Base-by-base conservation (phyloP, 768 basidiomycete genomes). In the Psilocybe cyanescens region DNA sequence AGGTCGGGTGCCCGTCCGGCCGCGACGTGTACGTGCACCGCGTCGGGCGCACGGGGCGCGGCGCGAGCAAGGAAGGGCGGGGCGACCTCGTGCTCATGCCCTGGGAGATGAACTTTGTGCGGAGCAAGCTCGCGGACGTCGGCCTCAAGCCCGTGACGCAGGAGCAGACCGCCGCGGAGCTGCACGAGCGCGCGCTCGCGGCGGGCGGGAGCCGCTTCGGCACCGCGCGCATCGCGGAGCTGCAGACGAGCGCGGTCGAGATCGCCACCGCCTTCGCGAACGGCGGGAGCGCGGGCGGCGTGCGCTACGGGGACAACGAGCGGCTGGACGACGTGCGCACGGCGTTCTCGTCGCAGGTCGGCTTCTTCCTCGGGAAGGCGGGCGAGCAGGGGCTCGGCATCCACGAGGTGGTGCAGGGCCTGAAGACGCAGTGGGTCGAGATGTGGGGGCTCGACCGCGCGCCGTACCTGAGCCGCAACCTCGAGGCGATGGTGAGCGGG, bases 21-120 rank as follows among this genome's bases (percentile, higher is more conserved):
- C 74, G 83, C 8, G 90, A 94, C 19, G 84, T 88, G 65, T 97
- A 97, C 71, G 79, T 95, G 53, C 93, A 95, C 66, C 90, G 95
- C 59, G 86, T 97, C 47, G 91, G 92, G 3, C 83, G 94, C 57
- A 94, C 95, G 0, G 94, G 92, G 19, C 86, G 94, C 65, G 90
- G 85, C 2, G 79, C 81, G 7, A 72, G 70, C 8, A 78, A 79
- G 14, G 68, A 74, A 7, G 89, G 89, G 3, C 84, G 91, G 55
- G 92, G 91, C 2, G 95, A 97, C 73, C 74, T 95, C 44, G 81
- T 96, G 31, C 79, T 95, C 37, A 77, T 90, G 12, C 90, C 91
- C 12, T 94, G 89, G 83, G 95, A 98, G 71, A 73, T 81, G 39
- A 83, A 81, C 14, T 96, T 89, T 71, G 46, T 4, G 29, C 24